Evolutionary conservation across 257 asterid species (phyloP).

Genomic region (Salvia splendens): DNA sequence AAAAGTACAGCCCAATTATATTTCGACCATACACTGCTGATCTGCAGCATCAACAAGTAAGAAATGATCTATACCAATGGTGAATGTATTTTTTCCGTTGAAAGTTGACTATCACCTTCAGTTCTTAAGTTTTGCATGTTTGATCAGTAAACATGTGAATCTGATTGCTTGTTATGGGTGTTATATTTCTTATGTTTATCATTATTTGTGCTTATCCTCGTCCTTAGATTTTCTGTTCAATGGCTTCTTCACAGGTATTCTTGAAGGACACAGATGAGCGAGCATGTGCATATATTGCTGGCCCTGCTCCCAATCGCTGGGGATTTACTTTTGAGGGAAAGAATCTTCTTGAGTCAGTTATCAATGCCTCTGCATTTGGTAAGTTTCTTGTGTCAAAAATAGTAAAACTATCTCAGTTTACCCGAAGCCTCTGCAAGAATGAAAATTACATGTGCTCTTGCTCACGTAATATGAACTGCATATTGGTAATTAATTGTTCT

Average conservation of each 20-base stretch:
- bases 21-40: conserved; percentile 67
- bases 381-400: conserved; percentile 36
- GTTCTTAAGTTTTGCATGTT: conserved; percentile 21
- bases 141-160: conserved; percentile 18
- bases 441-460: background rate
- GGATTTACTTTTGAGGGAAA: conserved; percentile 85
- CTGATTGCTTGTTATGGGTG: conserved; percentile 23
- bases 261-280: conserved; percentile 98
- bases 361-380: conserved; percentile 51
- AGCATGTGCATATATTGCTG: conserved; percentile 99
- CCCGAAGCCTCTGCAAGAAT: background rate
- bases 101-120: conserved; percentile 24
- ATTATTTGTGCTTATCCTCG: conserved; percentile 22
- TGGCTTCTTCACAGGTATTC: conserved; percentile 64
- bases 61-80: conserved; percentile 26
- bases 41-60: conserved; percentile 92
- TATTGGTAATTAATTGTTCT: conserved; percentile 2
- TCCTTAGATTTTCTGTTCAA: conserved; percentile 14
- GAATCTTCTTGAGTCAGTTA: conserved; percentile 64
- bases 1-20: conserved; percentile 63
- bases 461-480: background rate
- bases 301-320: conserved; percentile 99
- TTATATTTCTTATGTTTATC: conserved; percentile 18
- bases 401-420: background rate
- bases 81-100: conserved; percentile 15